Conservation (phyloP, 306 rosid species). For the Fagus sylvatica region DNA sequence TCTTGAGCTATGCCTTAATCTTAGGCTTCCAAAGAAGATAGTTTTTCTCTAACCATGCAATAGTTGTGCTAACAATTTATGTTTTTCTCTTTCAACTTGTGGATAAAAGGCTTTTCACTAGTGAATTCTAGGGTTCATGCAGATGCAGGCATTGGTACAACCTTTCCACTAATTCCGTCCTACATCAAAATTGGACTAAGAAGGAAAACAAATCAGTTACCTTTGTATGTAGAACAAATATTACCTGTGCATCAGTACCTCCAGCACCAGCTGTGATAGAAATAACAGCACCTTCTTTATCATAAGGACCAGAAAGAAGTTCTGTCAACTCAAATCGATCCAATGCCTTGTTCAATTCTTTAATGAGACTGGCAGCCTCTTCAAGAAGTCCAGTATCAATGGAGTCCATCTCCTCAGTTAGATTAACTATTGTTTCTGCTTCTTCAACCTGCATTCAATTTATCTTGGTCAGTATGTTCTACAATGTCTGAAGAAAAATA, state of each 20-base stretch:
- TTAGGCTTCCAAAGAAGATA: too few species aligned
- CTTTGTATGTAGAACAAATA: conserved; percentile 16
- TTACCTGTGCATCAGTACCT: conserved; percentile 99
- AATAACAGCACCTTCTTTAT: conserved; percentile 90
- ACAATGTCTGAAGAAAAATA: background rate
- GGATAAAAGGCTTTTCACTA: background rate
- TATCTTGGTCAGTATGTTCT: background rate
- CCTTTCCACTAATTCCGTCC: background rate
- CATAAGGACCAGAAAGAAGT: conserved; percentile 95
- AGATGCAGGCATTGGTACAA: background rate
- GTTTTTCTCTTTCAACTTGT: background rate
- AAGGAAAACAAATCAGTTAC: conserved; percentile 17
- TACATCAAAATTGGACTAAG: conserved; percentile 2
- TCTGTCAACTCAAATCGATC: conserved; percentile 88
- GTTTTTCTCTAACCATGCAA: too few species aligned
- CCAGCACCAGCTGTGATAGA: conserved; percentile 94
- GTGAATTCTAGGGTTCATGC: conserved; percentile 2
- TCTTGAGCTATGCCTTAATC: too few species aligned
- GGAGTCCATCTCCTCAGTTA: conserved; percentile 91
- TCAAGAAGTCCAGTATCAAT: conserved; percentile 72
- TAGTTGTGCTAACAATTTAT: too few species aligned
- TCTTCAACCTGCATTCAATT: conserved; percentile 74
- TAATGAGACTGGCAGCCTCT: conserved; percentile 77
- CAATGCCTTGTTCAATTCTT: conserved; percentile 75
- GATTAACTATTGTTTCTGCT: conserved; percentile 82